Evolutionary conservation across 164 flowering plant species (phyloP).

Genomic region (Pachysandra terminalis): DNA sequence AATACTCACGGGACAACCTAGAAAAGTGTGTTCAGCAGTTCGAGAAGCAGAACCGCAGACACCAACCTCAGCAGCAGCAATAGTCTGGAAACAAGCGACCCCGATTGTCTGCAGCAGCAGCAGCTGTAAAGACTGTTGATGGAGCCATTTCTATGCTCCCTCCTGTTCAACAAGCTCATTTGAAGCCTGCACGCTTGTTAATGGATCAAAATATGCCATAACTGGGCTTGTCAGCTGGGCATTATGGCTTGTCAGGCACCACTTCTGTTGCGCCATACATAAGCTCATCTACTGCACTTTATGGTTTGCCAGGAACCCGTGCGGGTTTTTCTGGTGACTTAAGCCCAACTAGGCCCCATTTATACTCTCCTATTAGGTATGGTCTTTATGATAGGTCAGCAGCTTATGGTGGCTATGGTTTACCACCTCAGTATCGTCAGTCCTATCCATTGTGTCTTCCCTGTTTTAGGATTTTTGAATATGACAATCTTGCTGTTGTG

Average conservation of each 20-base stretch:
- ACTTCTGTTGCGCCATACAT: too few species aligned
- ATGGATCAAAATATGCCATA: slow-evolving; percentile 24
- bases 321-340: slow-evolving; percentile 27
- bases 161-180: slow-evolving; percentile 20
- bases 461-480: too few species aligned
- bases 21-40: slow-evolving; percentile 42
- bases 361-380: slow-evolving; percentile 26
- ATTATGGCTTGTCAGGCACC: too few species aligned
- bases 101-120: too few species aligned
- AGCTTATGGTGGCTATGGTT: slow-evolving; percentile 32
- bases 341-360: slow-evolving; percentile 23
- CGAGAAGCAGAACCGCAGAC: slow-evolving; percentile 41
- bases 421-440: slow-evolving; percentile 34
- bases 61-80: slow-evolving; percentile 24
- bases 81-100: slow-evolving; percentile 35
- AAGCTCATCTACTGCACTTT: too few species aligned
- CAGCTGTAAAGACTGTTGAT: slow-evolving; percentile 11
- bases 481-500: too few species aligned
- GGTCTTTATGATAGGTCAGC: slow-evolving; percentile 28
- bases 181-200: slow-evolving; percentile 25
- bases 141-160: slow-evolving; percentile 15
- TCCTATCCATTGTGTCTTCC: slow-evolving; percentile 45
- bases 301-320: slow-evolving; percentile 26
- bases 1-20: too few species aligned
- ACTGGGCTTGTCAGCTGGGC: slow-evolving; percentile 26